Base-by-base conservation (phyloP, 75 land plant species). In the Larix kaempferi region DNA sequence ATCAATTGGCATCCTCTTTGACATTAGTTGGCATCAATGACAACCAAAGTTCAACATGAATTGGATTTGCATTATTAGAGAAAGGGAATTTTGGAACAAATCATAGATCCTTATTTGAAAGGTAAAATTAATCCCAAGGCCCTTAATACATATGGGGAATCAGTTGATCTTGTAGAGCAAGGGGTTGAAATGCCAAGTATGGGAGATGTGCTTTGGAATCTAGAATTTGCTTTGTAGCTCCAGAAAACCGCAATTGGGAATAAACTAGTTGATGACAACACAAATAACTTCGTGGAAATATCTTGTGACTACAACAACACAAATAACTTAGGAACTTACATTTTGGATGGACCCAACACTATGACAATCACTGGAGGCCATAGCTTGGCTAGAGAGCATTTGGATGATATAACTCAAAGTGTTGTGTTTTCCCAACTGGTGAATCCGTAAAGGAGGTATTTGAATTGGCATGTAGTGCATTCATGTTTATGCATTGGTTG, bases 351-450 rank as follows among this genome's bases (percentile, higher is more conserved):
- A 33, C 29, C 16, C 39, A 66, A 15, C 57, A 75, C 78, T 59
- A 26, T 55, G 17, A 33, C 67, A 69, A 78, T 77, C 73, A 74
- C 80, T 5, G 87, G 71, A n/a, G 55, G 69, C 5, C 83, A 76
- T 78, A 83, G 77, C 76, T 26, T 80, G 66, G 82, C 56, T 39
- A 84, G 84, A 39, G 90, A 78, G 54, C 80, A 85, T 71, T 82
- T 82, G n/a, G 87, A 81, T 11, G 88, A 86, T 60, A 60, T 84
- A 14, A 79, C 90, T 7, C 88, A 90, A 7, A 88, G 92, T 75
- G 88, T 83, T n/a, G n/a, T n/a, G n/a, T n/a, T n/a, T n/a, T n/a
- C n/a, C n/a, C n/a, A n/a, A n/a, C n/a, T n/a, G n/a, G n/a, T n/a
- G n/a, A n/a, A n/a, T n/a, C n/a, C n/a, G n/a, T n/a, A n/a, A n/a